Base-by-base conservation (phyloP, 495 filamentous ascomycete species). In the Aspergillus campestris region DNA sequence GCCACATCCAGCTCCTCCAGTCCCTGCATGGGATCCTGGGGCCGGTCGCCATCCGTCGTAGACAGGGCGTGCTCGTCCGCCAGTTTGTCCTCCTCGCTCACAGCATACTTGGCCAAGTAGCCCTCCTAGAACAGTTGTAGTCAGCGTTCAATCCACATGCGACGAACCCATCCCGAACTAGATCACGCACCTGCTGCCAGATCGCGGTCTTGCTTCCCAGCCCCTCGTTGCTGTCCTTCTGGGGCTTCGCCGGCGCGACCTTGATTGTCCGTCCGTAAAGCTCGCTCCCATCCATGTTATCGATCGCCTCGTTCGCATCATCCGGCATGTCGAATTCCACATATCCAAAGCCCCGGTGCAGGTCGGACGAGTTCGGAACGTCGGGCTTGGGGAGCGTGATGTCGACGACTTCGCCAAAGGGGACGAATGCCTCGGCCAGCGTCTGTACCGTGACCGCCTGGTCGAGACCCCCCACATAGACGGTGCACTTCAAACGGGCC, bases 261-360 rank as follows among this genome's bases (percentile, higher is more conserved):
- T 86, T 94, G 64, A 99, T 83, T 3, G 92, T 85, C 29, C 86
- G 76, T 2, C 91, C 94, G 59, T 87, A 96, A n/a, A 99, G 74
- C 70, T 95, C 89, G 48, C 89, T 83, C 58, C 94, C 89, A 56
- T 99, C 87, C 94, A 97, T 96, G 64, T 99, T 99, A 73, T 97
- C 88, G 59, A 99, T 95, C 32, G 92, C 92, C 64, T 96, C 92
- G 48, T 82, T 83, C 38, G 89, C 90, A 67, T 99, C 92, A 43
- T 80, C 80, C 14, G 80, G 74, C 31, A 86, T 70, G 56, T 95
- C 89, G 62, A 87, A 99, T 58, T 99, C 92, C 32, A 99, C 87
- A 57, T 97, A 97, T 50, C 89, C 94, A 65, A 96, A 99, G 0
- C 92, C 92, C 40, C 90, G 73, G 62, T 99, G 92, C 8, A 78